phyloP scores from a whole-genome alignment of 768 basidiomycete genomes.

The Trametes cingulata region DNA sequence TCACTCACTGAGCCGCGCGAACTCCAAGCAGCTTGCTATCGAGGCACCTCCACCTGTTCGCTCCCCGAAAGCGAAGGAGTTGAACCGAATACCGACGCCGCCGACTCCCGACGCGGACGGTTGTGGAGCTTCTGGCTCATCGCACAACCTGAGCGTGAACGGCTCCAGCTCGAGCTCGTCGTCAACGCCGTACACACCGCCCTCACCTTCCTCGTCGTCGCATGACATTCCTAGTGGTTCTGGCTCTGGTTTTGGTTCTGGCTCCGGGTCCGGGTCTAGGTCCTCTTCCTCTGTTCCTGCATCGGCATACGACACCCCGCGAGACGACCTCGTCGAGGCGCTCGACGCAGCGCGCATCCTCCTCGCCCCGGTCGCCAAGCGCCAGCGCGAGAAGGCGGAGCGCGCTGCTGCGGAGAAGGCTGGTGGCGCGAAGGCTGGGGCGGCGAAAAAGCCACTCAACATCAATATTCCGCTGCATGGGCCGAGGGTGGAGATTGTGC shows the following conservation, averaged over 20 bases:
- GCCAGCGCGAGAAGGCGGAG: slow-evolving; percentile 60
- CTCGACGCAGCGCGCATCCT: slow-evolving; percentile 74
- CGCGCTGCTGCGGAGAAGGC: slow-evolving; percentile 52
- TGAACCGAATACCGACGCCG: slow-evolving; percentile 26
- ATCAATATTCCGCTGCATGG: slow-evolving; percentile 86
- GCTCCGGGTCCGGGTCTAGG: too few species aligned
- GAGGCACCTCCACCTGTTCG: slow-evolving; percentile 34
- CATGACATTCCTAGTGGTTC: slow-evolving; percentile 20
- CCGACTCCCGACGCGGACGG: slow-evolving; percentile 29
- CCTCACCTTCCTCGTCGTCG: slow-evolving; percentile 21
- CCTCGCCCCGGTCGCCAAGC: slow-evolving; percentile 66
- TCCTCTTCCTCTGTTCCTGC: neutral
- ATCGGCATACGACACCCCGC: neutral
- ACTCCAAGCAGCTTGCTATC: slow-evolving; percentile 46
- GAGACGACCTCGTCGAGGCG: slow-evolving; percentile 49
- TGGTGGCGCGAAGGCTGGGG: slow-evolving; percentile 27
- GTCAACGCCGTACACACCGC: slow-evolving; percentile 17
- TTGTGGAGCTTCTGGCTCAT: slow-evolving; percentile 28
- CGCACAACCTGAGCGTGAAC: slow-evolving; percentile 24
- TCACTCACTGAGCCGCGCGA: slow-evolving; percentile 45
- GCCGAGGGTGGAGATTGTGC: slow-evolving; percentile 79
- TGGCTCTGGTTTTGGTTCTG: too few species aligned
- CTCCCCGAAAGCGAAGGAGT: slow-evolving; percentile 26
- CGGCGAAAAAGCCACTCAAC: slow-evolving; percentile 53
- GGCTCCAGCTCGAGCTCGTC: slow-evolving; percentile 33